Base-by-base conservation (phyloP, 202 grass and related monocot species). In the Hordeum pubiflorum region DNA sequence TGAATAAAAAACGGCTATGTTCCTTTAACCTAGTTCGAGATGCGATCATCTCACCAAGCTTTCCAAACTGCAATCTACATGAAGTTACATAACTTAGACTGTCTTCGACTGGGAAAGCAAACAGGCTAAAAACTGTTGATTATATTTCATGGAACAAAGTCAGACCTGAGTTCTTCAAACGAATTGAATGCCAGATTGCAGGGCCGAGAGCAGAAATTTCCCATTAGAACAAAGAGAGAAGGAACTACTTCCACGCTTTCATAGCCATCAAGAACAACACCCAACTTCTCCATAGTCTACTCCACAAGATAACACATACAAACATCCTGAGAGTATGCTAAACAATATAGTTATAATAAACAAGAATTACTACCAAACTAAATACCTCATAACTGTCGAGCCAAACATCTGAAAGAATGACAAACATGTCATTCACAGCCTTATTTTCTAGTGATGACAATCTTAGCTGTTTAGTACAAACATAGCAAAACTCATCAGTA, bases 351-450 rank as follows among this genome's bases (percentile, higher is more conserved):
- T 54, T 37, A 55, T 7, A 72, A 12, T 74, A 84, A 84, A 77
- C 70, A 27, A 81, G 6, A 76, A 86, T 55, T 86, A 58, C 43
- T 61, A 55, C 41, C 48, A 85, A 67, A 78, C 44, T 41, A 80
- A 84, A 67, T 91, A 98, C 95, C 95, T 98, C 95, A 80, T 85
- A 48, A 72, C 87, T 89, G 80, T 98, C 92, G 55, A 97, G 57
- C 90, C 92, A 98, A 85, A 98, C 90, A 91, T 98, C 95, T 3
- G 90, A 98, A 80, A 98, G 86, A 62, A 95, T 77, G 39, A 98
- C 95, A 89, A 98, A 94, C 95, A 98, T 98, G 65, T 98, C 92
- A 90, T 98, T 98, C 29, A 91, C 85, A 0, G 90, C 88, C 82
- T 89, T 91, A 73, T 95, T 89, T 87, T 98, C 95, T 63, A 98